Conservation (phyloP, 768 basidiomycete species). For the Macrolepiota albuminosa region DNA sequence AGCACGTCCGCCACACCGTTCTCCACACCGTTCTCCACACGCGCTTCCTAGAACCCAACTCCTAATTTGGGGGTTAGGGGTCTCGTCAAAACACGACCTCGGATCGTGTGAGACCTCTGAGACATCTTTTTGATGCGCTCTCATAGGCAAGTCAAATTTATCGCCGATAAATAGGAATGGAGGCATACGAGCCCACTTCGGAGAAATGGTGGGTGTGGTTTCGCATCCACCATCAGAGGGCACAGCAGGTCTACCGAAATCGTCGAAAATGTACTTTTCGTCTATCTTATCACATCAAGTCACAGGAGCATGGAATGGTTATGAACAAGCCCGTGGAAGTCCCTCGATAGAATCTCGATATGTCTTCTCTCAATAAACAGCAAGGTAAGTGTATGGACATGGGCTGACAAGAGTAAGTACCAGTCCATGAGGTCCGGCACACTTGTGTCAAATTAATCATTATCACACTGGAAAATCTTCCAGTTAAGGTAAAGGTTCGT, state of each 20-base stretch:
- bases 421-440: not conserved
- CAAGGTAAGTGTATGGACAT: not conserved
- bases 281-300: not conserved
- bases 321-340: slow-evolving; percentile 1
- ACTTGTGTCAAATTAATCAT: not conserved
- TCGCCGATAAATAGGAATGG: not conserved
- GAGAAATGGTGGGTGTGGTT: slow-evolving; percentile 3
- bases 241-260: not conserved
- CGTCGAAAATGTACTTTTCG: not conserved
- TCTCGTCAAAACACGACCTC: slow-evolving; percentile 27
- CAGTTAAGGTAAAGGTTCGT: not conserved
- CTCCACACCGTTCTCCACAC: slow-evolving; percentile 1
- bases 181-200: not conserved
- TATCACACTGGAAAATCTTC: not conserved
- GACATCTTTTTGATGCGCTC: slow-evolving; percentile 18
- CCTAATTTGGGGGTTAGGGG: slow-evolving; percentile 22
- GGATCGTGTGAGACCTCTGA: slow-evolving; percentile 15
- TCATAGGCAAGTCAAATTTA: slow-evolving; percentile 10
- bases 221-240: not conserved
- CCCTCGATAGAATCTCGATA: slow-evolving; percentile 6
- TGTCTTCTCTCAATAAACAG: not conserved
- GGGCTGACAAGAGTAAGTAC: too few species aligned
- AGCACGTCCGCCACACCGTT: slow-evolving; percentile 5
- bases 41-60: slow-evolving; percentile 4
- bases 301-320: not conserved